These are phyloP conservation scores for Monosporascus sp. DNA, from an alignment of 2,329 filamentous ascomycete genomes.

Conservation along the genomic window DNA sequence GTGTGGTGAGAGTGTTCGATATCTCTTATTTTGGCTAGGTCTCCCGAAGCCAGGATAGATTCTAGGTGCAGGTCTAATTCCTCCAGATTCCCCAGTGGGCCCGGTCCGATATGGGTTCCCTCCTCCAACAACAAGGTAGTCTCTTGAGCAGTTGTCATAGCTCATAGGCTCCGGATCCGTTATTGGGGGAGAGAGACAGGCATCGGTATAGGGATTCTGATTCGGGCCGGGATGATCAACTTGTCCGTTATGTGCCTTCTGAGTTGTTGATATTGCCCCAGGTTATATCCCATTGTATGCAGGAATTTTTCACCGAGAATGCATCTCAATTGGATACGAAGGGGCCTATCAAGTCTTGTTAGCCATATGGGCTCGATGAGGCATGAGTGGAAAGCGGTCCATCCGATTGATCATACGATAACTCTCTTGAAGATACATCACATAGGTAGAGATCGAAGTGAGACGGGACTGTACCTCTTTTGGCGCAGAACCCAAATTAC, in stretches of 20 bases:
- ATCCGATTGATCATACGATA: conserved; percentile 8
- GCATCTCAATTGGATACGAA: neutral
- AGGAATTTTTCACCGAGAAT: neutral
- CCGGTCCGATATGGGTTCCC: conserved; percentile 15
- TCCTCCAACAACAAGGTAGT: conserved; percentile 17
- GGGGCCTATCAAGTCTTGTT: neutral
- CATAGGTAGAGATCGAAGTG: conserved; percentile 11
- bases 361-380: conserved; percentile 4
- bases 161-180: conserved; percentile 17
- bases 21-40: conserved; percentile 16
- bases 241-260: conserved; percentile 19
- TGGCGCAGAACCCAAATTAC: conserved; percentile 4
- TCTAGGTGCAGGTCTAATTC: conserved; percentile 23
- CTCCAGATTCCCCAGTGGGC: conserved; percentile 20
- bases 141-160: conserved; percentile 24
- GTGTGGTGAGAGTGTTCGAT: conserved; percentile 13
- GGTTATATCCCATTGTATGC: conserved; percentile 4
- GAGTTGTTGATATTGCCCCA: conserved; percentile 17
- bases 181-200: conserved; percentile 11
- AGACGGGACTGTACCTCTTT: conserved; percentile 13
- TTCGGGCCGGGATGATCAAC: conserved; percentile 7
- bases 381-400: conserved; percentile 6
- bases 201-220: conserved; percentile 22
- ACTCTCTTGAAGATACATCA: conserved; percentile 8
- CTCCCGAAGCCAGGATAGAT: conserved; percentile 17